These are phyloP conservation scores for Eucalyptus dawsonii DNA, from an alignment of 345 rosid genomes.

Conservation along the genomic window DNA sequence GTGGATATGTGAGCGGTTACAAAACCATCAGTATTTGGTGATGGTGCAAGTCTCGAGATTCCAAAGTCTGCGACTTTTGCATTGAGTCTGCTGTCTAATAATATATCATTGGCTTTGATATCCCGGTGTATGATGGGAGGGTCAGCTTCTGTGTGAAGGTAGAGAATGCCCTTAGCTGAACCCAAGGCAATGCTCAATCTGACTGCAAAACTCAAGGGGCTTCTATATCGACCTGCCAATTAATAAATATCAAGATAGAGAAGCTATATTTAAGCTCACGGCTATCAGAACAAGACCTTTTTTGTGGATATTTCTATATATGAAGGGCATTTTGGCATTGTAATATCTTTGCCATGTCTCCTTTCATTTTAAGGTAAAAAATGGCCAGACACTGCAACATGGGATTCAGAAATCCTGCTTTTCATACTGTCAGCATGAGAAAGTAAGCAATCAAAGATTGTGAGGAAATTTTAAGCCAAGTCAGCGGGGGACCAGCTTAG, in stretches of 20 bases:
- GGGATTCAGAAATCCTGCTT: not conserved
- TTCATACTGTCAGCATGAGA: not conserved
- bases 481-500: not conserved
- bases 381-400: not conserved
- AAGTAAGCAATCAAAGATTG: not conserved
- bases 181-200: conserved; percentile 68
- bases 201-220: conserved; percentile 46
- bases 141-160: conserved; percentile 89
- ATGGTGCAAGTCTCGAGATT: conserved; percentile 81
- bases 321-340: not conserved
- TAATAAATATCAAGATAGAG: not conserved
- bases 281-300: not conserved
- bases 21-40: conserved; percentile 59
- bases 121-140: conserved; percentile 96
- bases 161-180: conserved; percentile 77
- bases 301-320: not conserved
- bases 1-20: conserved; percentile 74
- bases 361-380: not conserved
- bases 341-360: not conserved
- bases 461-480: not conserved
- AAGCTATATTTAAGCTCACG: not conserved
- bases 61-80: conserved; percentile 98
- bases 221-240: conserved; percentile 36
- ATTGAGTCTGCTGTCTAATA: conserved; percentile 50
- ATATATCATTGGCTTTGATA: conserved; percentile 91